Percentiles rank a stretch among this genome's conserved stretches.
phyloP scores from a whole-genome alignment of 176 grass and related monocot genomes.

The Hordeum marinum region DNA sequence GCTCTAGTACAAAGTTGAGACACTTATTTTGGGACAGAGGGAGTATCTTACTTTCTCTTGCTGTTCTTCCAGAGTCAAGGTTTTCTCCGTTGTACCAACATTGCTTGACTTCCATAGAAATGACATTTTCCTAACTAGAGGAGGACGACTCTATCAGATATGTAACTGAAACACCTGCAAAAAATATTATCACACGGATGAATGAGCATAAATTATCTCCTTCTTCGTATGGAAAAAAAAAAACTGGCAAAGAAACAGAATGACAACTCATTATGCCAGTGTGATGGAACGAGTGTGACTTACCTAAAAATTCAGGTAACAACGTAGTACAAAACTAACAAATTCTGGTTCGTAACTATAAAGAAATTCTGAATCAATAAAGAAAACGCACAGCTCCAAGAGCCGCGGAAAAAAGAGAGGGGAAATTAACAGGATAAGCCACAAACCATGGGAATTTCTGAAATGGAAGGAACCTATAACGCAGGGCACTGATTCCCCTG shows the following conservation, averaged over 20 bases:
- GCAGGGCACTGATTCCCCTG: not conserved
- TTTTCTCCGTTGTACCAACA: conserved; percentile 29
- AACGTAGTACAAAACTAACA: not conserved
- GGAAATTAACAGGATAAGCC: not conserved
- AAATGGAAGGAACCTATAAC: not conserved
- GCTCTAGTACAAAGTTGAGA: too few relatives aligned
- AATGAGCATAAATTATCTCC: not conserved
- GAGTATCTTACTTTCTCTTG: conserved; percentile 39
- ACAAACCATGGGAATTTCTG: not conserved
- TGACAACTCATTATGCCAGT: not conserved
- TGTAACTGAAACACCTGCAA: not conserved
- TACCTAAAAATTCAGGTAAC: not conserved
- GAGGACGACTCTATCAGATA: not conserved
- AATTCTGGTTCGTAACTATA: not conserved
- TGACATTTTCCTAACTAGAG: conserved; percentile 34
- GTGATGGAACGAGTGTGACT: not conserved
- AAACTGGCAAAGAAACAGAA: not conserved
- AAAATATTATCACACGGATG: conserved; percentile 5
- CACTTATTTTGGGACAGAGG: too few relatives aligned
- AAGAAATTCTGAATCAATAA: not conserved
- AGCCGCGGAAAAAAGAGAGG: not conserved
- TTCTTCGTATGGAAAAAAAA: not conserved
- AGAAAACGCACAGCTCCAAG: not conserved
- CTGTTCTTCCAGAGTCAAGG: conserved; percentile 37
- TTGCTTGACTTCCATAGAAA: conserved; percentile 50